Evolutionary conservation across 2,329 filamentous ascomycete species (phyloP), one percentile per base, ranked within the genome.

Genomic region (Thelonectria rubi): DNA sequence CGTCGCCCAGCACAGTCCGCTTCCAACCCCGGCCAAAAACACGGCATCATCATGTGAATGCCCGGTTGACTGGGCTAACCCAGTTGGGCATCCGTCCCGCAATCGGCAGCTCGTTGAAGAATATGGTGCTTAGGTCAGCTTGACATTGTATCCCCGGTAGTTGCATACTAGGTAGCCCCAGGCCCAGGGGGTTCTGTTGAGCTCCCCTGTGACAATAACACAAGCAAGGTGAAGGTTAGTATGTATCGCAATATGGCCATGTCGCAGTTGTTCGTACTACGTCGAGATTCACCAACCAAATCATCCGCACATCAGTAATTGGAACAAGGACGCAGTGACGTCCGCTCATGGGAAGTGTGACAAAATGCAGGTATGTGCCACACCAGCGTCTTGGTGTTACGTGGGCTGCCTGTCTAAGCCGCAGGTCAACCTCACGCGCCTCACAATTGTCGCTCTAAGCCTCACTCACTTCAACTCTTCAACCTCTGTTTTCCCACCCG

Each of bases 311-410:
- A 9, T 24, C 26, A 24, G 18, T 37, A 34, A 3, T 3, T 15
- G 9, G 11, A 5, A 18, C 39, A 10, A 5, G 21, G 8, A 24
- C 17, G 3, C 4, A 18, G 46, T 51, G 32, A 47, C 39, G 26
- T n/a, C 5, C 5, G 26, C 46, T 3, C 15, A 30, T n/a, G 17
- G 9, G 9, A 12, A n/a, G 15, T 30, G 18, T 45, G 15, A 40
- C 48, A 60, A 50, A 6, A 60, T 60, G 58, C 52, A 60, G 52
- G 52, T 51, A 51, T 55, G 57, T 59, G 54, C 34, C 15, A 34
- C 21, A 18, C 42, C 17, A 12, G n/a, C 24, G 39, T 39, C 14
- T 42, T 21, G 49, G 50, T 18, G 9, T 11, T 26, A 52, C 24
- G 26, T 54, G 45, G 40, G 57, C 34, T 50, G 39, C 8, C 50